Evolutionary conservation across 2,329 filamentous ascomycete species (phyloP).

Genomic region (Ascochyta pisi): DNA sequence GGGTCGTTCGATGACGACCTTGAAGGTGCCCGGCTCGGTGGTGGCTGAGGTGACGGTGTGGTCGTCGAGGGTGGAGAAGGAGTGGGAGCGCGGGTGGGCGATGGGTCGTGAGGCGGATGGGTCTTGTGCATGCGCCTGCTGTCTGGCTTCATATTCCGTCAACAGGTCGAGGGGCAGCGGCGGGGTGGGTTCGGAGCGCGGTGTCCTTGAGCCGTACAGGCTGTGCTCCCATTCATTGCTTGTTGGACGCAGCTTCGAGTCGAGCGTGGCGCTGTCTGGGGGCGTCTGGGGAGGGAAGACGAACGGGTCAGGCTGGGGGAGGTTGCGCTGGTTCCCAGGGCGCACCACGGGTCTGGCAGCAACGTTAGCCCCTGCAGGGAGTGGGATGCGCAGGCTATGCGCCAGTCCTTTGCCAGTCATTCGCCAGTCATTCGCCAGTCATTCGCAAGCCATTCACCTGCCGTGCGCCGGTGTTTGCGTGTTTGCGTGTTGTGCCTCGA

Average conservation of each 20-base stretch:
- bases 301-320: conserved; percentile 45
- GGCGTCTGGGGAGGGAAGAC: conserved; percentile 50
- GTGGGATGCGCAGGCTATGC: not conserved
- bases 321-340: conserved; percentile 43
- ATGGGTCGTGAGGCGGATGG: conserved; percentile 27
- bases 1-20: conserved; percentile 79
- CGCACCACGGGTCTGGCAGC: conserved; percentile 45
- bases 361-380: conserved; percentile 2
- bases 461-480: not conserved
- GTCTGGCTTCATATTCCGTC: conserved; percentile 7
- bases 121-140: conserved; percentile 15
- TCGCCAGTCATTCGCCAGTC: too few relatives aligned
- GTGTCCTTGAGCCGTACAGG: conserved; percentile 44
- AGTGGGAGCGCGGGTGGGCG: conserved; percentile 65
- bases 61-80: conserved; percentile 79
- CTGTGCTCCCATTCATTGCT: conserved; percentile 49
- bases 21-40: conserved; percentile 72
- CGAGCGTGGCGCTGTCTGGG: conserved; percentile 45
- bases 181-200: conserved; percentile 36
- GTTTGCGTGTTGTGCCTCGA: not conserved
- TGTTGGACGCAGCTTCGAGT: conserved; percentile 34
- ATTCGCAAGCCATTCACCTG: too few relatives aligned
- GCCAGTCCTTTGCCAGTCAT: too few relatives aligned
- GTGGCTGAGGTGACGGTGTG: conserved; percentile 56
- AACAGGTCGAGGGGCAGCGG: conserved; percentile 26